phyloP scores from a whole-genome alignment of 345 rosid genomes.

The Viola odorata region DNA sequence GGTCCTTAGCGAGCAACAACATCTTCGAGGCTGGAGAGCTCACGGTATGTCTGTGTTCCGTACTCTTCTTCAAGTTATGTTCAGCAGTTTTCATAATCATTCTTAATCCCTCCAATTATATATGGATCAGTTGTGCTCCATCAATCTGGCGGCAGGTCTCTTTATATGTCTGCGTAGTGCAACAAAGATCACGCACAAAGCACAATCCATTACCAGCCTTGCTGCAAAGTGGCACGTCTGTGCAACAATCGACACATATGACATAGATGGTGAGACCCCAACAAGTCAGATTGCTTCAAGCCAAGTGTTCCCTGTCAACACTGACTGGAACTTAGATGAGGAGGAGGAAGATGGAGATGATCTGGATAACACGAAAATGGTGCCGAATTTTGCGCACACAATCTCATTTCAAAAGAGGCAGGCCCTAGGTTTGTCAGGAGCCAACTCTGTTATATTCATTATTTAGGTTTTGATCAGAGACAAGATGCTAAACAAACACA shows the following conservation, averaged over 20 bases:
- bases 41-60: conserved; percentile 28
- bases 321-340: conserved; percentile 43
- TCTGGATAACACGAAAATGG: conserved; percentile 45
- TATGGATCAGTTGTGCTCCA: conserved; percentile 59
- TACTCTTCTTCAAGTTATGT: neutral
- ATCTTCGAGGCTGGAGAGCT: conserved; percentile 84
- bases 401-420: conserved; percentile 83
- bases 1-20: conserved; percentile 49
- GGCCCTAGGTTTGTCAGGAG: conserved; percentile 55
- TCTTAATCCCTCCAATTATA: neutral
- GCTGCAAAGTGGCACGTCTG: conserved; percentile 89
- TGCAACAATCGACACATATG: conserved; percentile 73
- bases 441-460: neutral
- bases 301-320: conserved; percentile 25
- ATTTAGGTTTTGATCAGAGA: neutral
- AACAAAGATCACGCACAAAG: conserved; percentile 84
- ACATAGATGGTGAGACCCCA: conserved; percentile 65
- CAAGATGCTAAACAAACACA: no score
- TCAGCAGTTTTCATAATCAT: neutral
- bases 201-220: conserved; percentile 74
- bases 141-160: conserved; percentile 69
- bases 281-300: conserved; percentile 21
- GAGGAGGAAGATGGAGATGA: conserved; percentile 76
- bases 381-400: conserved; percentile 59
- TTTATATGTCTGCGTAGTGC: conserved; percentile 89